Evolutionary conservation across 2,329 filamentous ascomycete genomes (phyloP), one percentile per base, ranked within the genome.

Genomic region (Scorias spongiosa): DNA sequence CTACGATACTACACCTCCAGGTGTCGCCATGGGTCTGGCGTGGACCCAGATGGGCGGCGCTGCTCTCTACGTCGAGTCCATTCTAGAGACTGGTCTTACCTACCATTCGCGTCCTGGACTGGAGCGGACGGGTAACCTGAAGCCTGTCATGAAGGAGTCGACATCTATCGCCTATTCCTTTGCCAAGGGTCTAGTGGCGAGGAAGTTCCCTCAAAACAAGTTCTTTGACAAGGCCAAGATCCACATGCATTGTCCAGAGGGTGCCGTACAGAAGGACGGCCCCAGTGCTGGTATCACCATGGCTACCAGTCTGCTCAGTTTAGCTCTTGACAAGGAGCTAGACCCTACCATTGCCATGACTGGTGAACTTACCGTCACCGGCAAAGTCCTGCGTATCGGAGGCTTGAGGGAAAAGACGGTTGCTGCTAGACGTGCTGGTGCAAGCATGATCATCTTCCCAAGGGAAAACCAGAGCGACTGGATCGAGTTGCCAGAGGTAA

Each of bases 1-100:
- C 11, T 98, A 96, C 69, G 91, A 98, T 56, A 78, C 80, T 40
- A 94, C 87, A 46, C 91, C 93, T 3, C 77, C 91, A 2, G 91
- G 91, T 64, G 91, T 98, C 12, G 84, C 88, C 17, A 96, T 98
- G 91, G 91, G 91, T 51, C 75, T 98, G 42, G 91, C 91, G 7
- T 98, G 91, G 91, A 98, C 93, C 7, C 85, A 87, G 58, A 86
- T 98, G 76, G 91, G 91, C 48, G 91, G 91, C 47, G 86, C 91
- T 4, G 91, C 91, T 42, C 80, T 98, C 61, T 98, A 98, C 64
- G 85, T 98, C 46, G 91, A 98, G 66, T 93, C 88, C 1, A 96
- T 98, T 49, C 69, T 98, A 42, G 88, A 98, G 61, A 83, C 80
- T 47, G 78, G 84, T 0, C 74, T 96, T 40, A 78, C 78, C 10